Conservation (phyloP, 192 early-diverging fungal genomes). For the Polychytrium aggregatum region DNA sequence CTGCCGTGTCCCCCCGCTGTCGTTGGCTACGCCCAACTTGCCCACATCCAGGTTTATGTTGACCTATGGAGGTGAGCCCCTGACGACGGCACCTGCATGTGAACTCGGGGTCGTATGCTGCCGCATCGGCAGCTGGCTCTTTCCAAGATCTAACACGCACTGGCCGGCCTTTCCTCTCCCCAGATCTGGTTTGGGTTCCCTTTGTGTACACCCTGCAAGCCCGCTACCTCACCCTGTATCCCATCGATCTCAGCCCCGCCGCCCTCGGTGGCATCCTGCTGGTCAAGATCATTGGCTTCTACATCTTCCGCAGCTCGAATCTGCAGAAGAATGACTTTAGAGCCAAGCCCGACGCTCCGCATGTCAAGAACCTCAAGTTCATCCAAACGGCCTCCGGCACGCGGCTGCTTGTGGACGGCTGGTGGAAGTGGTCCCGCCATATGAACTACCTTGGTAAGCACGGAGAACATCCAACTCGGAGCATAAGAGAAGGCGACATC, state of each 20-base stretch:
- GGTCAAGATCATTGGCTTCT: conserved; percentile 57
- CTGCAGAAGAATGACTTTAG: conserved; percentile 85
- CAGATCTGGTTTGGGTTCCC: conserved; percentile 81
- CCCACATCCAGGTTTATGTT: conserved; percentile 41
- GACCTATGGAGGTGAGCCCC: conserved; percentile 19
- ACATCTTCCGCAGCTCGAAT: conserved; percentile 84
- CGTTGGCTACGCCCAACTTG: too few relatives aligned
- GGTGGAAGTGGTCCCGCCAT: conserved; percentile 92
- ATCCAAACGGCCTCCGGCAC: conserved; percentile 76
- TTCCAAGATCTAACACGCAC: background rate
- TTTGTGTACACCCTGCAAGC: conserved; percentile 85
- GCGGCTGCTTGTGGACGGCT: conserved; percentile 70
- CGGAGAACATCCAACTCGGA: too few relatives aligned
- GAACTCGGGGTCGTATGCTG: too few relatives aligned
- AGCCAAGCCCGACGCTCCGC: conserved; percentile 24
- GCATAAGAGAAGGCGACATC: too few relatives aligned
- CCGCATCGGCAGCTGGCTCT: too few relatives aligned
- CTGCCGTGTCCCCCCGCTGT: too few relatives aligned
- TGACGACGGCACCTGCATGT: too few relatives aligned
- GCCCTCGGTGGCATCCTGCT: conserved; percentile 28
- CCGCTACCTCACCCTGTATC: conserved; percentile 66
- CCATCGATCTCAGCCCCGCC: conserved; percentile 36
- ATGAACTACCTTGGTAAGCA: conserved; percentile 76
- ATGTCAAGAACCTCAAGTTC: conserved; percentile 59
- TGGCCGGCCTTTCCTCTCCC: conserved; percentile 33